These are phyloP conservation scores for Tephrocybe sp. DNA, from an alignment of 768 basidiomycete genomes.

Conservation along the genomic window DNA sequence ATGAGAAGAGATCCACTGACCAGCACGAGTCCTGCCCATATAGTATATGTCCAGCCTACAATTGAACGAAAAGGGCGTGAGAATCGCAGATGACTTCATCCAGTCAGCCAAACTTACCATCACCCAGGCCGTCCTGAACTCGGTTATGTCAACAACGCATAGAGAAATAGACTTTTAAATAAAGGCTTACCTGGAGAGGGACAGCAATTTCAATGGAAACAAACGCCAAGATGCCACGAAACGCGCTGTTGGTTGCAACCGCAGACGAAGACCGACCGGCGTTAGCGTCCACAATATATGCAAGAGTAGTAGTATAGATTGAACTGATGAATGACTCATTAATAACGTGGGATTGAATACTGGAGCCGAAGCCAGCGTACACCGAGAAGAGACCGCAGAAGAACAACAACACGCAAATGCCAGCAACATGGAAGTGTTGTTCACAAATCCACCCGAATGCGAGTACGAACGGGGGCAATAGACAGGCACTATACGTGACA, in stretches of 20 bases:
- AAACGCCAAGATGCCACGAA: constrained; percentile 70
- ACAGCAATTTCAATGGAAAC: constrained; percentile 71
- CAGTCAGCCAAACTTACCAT: constrained; percentile 58
- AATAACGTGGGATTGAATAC: constrained; percentile 20
- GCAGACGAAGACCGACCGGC: constrained; percentile 76
- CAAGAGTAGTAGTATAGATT: constrained; percentile 69
- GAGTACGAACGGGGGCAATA: constrained; percentile 61
- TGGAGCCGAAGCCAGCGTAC: constrained; percentile 30
- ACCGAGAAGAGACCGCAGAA: constrained; percentile 74
- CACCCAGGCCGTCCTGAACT: constrained; percentile 62
- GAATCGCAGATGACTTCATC: no score
- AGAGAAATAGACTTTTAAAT: background rate
- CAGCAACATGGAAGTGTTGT: constrained; percentile 62
- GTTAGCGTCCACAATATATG: constrained; percentile 89
- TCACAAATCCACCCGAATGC: constrained; percentile 78
- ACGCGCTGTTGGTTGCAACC: constrained; percentile 73
- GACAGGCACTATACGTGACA: constrained; percentile 53
- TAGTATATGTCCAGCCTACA: constrained; percentile 66
- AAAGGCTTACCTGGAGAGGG: constrained; percentile 58
- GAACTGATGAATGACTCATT: constrained; percentile 26
- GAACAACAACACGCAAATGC: constrained; percentile 72
- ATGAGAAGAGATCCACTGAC: constrained; percentile 55
- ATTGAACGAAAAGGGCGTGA: background rate
- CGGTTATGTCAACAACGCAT: background rate
- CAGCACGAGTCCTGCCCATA: constrained; percentile 53